A percentile compares a stretch with the other conserved stretches of the same genome.
Conservation (phyloP, 768 basidiomycete genomes). For the Lanmaoa pseudosensibilis region DNA sequence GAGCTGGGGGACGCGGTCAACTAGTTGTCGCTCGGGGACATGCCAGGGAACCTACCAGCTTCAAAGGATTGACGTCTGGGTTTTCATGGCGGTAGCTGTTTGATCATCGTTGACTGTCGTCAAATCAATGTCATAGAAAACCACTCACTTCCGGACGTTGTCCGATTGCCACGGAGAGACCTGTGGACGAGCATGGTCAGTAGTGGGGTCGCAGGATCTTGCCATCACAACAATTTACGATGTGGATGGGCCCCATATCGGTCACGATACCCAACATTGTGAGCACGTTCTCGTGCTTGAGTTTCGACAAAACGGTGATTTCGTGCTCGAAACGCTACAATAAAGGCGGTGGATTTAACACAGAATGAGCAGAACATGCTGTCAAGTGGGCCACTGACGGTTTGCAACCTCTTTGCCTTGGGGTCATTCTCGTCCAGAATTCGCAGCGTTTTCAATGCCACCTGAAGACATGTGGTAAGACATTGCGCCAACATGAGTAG, state of each 20-base stretch:
- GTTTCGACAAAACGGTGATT: conserved; percentile 51
- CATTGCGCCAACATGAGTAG: not conserved
- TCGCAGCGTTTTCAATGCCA: conserved; percentile 57
- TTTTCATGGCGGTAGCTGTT: conserved; percentile 43
- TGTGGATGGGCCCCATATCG: conserved; percentile 52
- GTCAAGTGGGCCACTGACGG: conserved; percentile 10
- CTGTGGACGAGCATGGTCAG: conserved; percentile 28
- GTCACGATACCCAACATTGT: conserved; percentile 59
- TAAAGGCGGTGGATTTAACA: not conserved
- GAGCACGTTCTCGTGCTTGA: conserved; percentile 46
- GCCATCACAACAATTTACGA: conserved; percentile 31
- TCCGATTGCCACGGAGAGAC: conserved; percentile 65
- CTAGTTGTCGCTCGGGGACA: not conserved
- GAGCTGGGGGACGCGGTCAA: conserved; percentile 36
- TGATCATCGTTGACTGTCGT: not conserved
- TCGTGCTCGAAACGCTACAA: conserved; percentile 57
- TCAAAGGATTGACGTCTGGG: conserved; percentile 40
- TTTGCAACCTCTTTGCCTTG: conserved; percentile 42
- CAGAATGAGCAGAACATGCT: not conserved
- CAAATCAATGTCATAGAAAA: not conserved
- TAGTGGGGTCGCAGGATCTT: not conserved
- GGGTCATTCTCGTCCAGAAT: conserved; percentile 45
- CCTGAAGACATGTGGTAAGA: conserved; percentile 33
- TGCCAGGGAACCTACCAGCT: conserved; percentile 36
- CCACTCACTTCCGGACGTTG: conserved; percentile 50